Base-by-base conservation (phyloP, 345 rosid species). In the Limnanthes douglasii region DNA sequence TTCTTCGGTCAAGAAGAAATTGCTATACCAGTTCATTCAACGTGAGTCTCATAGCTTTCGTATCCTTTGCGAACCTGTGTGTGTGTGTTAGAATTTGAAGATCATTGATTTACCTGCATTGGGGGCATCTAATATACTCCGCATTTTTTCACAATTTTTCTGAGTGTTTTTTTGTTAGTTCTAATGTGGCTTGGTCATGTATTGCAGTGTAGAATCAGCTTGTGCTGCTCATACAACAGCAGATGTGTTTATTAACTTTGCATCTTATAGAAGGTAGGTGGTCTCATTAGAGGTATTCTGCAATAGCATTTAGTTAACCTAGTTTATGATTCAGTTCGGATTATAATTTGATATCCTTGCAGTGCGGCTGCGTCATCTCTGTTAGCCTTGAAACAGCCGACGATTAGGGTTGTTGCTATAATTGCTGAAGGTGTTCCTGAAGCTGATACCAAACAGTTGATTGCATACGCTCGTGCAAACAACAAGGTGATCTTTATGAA, bases 351-450 rank as follows among this genome's bases (percentile, higher is more conserved):
- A 30, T 43, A 15, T 38, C 21, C 40, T 52, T 50, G 48, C 72
- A 74, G 78, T 59, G 78, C 83, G 5, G 78, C 83, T 37, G 75
- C 83, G 32, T 74, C 84, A 42, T 74, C 84, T 33, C 34, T 74
- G 72, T 43, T 73, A 42, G 83, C 83, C 40, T 57, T 78, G 62
- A 83, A 75, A 45, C 95, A 83, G 43, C 86, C 93, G 12, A 78
- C 95, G 39, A 68, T 78, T 46, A 68, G 84, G 61, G 84, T 83
- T 37, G 92, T 78, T 31, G 93, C 93, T 20, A 83, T 83, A 43
- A 74, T 74, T 34, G 83, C 83, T 31, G 83, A 74, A 68, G 95
- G 95, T 57, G 93, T 83, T 54, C 93, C 95, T 0, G 93, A 83
- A 53, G 62, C 84, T 11, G 95, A 83, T 53, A 51, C 95, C 39